phyloP scores from a whole-genome alignment of 768 basidiomycete species.

The Leccinum broughii region DNA sequence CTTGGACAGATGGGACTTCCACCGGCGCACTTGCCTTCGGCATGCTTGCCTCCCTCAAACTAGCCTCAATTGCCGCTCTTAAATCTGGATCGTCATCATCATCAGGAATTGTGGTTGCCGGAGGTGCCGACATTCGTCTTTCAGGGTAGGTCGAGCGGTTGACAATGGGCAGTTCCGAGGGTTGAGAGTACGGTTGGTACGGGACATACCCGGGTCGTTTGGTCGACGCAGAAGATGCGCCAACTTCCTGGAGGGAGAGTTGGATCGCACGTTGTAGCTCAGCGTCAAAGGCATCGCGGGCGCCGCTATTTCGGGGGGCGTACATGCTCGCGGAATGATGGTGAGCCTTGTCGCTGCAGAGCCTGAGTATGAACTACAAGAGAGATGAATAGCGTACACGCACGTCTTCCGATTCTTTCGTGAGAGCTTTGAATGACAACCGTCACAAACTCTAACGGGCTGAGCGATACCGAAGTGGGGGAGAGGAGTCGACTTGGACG shows the following conservation, averaged over 20 bases:
- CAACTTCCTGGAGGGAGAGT: slow-evolving; percentile 80
- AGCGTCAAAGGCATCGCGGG: slow-evolving; percentile 71
- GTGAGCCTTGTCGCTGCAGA: slow-evolving; percentile 46
- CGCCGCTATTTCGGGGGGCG: slow-evolving; percentile 52
- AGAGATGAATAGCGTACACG: slow-evolving; percentile 16
- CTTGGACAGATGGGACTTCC: slow-evolving; percentile 55
- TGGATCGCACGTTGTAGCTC: slow-evolving; percentile 94
- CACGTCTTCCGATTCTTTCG: slow-evolving; percentile 64
- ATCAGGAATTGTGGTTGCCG: slow-evolving; percentile 33
- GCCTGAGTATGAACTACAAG: slow-evolving; percentile 2
- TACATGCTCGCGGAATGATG: slow-evolving; percentile 57
- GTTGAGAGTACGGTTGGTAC: slow-evolving; percentile 43
- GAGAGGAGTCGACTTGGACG: slow-evolving; percentile 76
- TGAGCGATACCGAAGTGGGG: slow-evolving; percentile 94
- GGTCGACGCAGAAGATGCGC: slow-evolving; percentile 43
- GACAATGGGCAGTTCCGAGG: slow-evolving; percentile 67
- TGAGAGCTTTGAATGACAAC: slow-evolving; percentile 76
- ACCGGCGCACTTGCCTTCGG: slow-evolving; percentile 79
- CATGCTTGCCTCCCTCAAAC: slow-evolving; percentile 79
- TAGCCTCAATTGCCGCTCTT: slow-evolving; percentile 92
- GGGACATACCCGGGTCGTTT: slow-evolving; percentile 70
- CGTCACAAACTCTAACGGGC: slow-evolving; percentile 92
- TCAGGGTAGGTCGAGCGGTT: slow-evolving; percentile 53
- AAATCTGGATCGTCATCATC: slow-evolving; percentile 94
- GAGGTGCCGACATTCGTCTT: slow-evolving; percentile 21